Percentiles rank a stretch among this genome's conserved stretches.
These are phyloP conservation scores for Ustilago vetiveriae DNA, from an alignment of 1,284 basidiomycete species.

Conservation along the genomic window DNA sequence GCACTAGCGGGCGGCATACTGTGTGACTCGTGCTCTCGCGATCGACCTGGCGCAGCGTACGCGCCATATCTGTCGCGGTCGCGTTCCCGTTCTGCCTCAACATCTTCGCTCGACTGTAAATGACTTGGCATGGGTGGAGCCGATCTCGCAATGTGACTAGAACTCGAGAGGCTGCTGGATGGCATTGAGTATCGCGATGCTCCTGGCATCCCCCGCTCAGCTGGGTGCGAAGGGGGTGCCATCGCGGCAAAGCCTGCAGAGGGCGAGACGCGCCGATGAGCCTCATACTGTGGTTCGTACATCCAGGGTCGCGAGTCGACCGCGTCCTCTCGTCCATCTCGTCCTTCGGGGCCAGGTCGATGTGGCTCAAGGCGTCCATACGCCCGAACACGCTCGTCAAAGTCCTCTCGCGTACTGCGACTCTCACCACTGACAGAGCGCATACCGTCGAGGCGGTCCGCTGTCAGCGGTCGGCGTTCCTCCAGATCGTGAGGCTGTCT, in stretches of 20 bases:
- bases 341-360: conserved; percentile 9
- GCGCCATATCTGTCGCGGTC: conserved; percentile 23
- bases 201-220: conserved; percentile 24
- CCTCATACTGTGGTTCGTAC: conserved; percentile 38
- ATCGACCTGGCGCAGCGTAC: conserved; percentile 20
- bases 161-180: conserved; percentile 14
- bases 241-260: conserved; percentile 28
- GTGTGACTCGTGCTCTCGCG: conserved; percentile 31
- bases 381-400: conserved; percentile 8
- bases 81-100: conserved; percentile 12
- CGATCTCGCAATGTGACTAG: conserved; percentile 20
- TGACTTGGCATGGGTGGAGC: conserved; percentile 22
- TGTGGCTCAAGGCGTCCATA: conserved; percentile 24
- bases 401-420: conserved; percentile 7
- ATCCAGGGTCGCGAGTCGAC: conserved; percentile 24
- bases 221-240: conserved; percentile 40
- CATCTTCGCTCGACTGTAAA: conserved; percentile 15
- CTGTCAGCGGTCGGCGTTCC: conserved; percentile 26
- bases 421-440: conserved; percentile 18
- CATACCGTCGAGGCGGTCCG: conserved; percentile 11
- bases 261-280: conserved; percentile 26
- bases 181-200: conserved; percentile 39
- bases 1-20: conserved; percentile 29
- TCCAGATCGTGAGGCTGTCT: conserved; percentile 18
- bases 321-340: conserved; percentile 13